Percentiles rank a stretch among this genome's conserved stretches.
Conservation (phyloP, 2,329 filamentous ascomycete genomes). For the Rhexocercosporidium sp. region DNA sequence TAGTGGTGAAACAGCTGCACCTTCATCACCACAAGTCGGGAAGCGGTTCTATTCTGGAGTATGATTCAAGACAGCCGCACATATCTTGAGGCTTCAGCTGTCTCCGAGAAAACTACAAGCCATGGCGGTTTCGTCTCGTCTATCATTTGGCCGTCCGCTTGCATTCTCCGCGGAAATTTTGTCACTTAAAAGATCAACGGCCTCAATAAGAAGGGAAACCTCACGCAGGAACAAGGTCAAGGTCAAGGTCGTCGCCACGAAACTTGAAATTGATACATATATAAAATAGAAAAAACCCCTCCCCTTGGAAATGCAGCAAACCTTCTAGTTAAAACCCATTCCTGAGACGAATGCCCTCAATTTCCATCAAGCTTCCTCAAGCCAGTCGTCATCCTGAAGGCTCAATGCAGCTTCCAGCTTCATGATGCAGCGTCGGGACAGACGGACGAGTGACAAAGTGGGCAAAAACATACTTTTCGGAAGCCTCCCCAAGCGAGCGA, state of each 20-base stretch:
- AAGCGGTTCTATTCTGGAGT: not conserved
- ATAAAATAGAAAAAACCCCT: too few species aligned
- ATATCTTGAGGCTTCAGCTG: not conserved
- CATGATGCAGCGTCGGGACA: not conserved
- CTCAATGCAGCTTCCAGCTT: not conserved
- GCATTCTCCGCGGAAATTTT: not conserved
- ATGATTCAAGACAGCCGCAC: not conserved
- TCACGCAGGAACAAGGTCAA: not conserved
- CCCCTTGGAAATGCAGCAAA: not conserved
- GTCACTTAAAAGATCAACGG: too few species aligned
- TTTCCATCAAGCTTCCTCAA: not conserved
- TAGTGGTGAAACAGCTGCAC: not conserved
- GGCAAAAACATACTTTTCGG: constrained; percentile 1
- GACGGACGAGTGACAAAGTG: not conserved
- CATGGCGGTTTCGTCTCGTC: not conserved
- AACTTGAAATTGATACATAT: not conserved
- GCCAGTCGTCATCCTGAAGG: not conserved
- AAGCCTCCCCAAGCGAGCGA: constrained; percentile 11
- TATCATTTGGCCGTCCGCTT: not conserved
- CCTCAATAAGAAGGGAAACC: too few species aligned
- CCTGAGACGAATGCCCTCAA: not conserved
- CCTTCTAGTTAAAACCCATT: not conserved
- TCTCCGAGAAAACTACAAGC: not conserved
- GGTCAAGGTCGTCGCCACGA: not conserved
- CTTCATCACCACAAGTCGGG: not conserved